Evolutionary conservation across 805 yeast genomes (phyloP).

Genomic region (Kluyveromyces wickerhamii): DNA sequence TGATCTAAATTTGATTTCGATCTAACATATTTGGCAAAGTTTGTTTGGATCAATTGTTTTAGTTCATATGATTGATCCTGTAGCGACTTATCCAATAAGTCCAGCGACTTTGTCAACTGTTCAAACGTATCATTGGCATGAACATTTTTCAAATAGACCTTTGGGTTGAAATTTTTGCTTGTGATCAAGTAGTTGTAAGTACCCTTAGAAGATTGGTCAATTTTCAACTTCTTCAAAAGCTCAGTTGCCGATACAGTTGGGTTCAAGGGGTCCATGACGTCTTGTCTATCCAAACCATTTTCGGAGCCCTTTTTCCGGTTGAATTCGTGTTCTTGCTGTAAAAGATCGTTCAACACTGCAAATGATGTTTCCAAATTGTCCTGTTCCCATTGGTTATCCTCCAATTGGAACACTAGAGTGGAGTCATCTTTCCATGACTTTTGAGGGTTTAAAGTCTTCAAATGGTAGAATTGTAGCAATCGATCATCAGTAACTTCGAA

Average conservation of each 20-base stretch:
- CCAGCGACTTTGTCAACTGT: conserved; percentile 41
- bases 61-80: conserved; percentile 42
- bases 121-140: conserved; percentile 49
- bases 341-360: conserved; percentile 26
- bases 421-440: conserved; percentile 32
- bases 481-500: conserved; percentile 21
- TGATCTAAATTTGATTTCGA: conserved; percentile 57
- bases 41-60: conserved; percentile 45
- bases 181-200: conserved; percentile 44
- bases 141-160: conserved; percentile 44
- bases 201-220: conserved; percentile 27
- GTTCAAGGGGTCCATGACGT: conserved; percentile 8
- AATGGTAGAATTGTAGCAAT: conserved; percentile 35
- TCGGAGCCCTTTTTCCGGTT: conserved; percentile 10
- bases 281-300: conserved; percentile 10
- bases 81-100: conserved; percentile 41
- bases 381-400: conserved; percentile 18
- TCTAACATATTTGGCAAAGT: conserved; percentile 56
- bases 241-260: conserved; percentile 6
- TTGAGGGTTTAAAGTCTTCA: conserved; percentile 36
- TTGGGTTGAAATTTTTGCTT: conserved; percentile 51
- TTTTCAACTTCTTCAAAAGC: conserved; percentile 35
- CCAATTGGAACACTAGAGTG: conserved; percentile 17
- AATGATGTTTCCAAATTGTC: conserved; percentile 27
- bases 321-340: conserved; percentile 20